Percentiles rank a stretch among this genome's conserved stretches.
Evolutionary conservation across 805 yeast genomes (phyloP).

Genomic region (Cyberlindnera xylosilytica): DNA sequence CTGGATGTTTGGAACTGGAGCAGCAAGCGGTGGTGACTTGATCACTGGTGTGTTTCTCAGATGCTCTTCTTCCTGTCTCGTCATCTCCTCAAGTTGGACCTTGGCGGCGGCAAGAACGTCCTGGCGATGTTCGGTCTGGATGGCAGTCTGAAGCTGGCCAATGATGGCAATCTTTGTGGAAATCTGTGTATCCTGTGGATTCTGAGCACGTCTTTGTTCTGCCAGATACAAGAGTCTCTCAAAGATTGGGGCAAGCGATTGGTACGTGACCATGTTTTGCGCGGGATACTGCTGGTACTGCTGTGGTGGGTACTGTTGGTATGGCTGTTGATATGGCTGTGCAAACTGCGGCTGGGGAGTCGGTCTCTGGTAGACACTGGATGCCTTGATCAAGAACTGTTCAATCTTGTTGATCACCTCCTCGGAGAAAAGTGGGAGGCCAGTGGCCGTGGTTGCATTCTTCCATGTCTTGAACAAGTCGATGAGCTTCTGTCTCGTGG

Average conservation of each 20-base stretch:
- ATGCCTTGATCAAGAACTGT: conserved; percentile 61
- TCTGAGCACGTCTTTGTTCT: conserved; percentile 29
- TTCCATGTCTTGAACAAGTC: conserved; percentile 90
- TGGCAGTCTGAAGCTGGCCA: conserved; percentile 33
- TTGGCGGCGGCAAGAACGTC: conserved; percentile 33
- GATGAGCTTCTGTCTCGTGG: conserved; percentile 68
- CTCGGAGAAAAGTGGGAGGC: conserved; percentile 66
- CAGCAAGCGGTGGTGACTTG: conserved; percentile 20
- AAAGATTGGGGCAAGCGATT: conserved; percentile 31
- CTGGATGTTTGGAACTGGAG: conserved; percentile 13
- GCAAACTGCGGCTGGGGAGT: conserved; percentile 12
- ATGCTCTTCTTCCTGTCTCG: conserved; percentile 36
- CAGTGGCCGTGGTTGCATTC: conserved; percentile 56
- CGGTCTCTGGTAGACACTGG: conserved; percentile 38
- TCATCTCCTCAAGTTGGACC: conserved; percentile 34
- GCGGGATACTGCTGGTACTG: too few relatives aligned
- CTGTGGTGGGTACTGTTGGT: conserved; percentile 14
- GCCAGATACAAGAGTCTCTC: conserved; percentile 35
- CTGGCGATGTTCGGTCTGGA: conserved; percentile 31
- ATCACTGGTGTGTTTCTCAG: conserved; percentile 27
- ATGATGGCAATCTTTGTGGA: conserved; percentile 32
- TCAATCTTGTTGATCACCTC: conserved; percentile 73
- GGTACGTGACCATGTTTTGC: too few relatives aligned
- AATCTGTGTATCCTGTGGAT: conserved; percentile 30
- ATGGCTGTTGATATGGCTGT: conserved; percentile 1